Conservation (phyloP, 1,284 basidiomycete species). For the Cryptococcus sp. region DNA sequence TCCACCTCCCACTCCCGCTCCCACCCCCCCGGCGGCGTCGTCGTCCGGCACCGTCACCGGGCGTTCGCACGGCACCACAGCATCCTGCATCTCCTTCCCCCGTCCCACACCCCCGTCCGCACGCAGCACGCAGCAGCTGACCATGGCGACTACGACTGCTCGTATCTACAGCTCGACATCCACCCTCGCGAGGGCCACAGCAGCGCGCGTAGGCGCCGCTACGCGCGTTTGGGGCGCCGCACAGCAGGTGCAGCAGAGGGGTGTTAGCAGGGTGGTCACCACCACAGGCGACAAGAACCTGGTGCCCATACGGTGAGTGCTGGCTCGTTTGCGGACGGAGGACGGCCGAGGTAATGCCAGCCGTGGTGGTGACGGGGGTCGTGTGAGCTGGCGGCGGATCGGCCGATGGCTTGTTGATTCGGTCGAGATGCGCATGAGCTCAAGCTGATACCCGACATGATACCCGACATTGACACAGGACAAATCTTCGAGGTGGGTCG, state of each 20-base stretch:
- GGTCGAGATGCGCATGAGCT: not conserved
- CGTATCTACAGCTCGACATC: not conserved
- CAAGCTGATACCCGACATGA: not conserved
- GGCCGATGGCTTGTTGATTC: not conserved
- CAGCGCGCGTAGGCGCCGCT: not conserved
- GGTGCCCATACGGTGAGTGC: slow-evolving; percentile 35
- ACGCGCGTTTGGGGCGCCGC: too few species aligned
- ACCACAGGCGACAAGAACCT: slow-evolving; percentile 29
- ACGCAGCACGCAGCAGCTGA: not conserved
- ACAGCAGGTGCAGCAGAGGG: not conserved
- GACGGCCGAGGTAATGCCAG: not conserved
- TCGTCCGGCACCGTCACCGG: not conserved
- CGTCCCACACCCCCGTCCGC: too few species aligned
- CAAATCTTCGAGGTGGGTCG: slow-evolving; percentile 29
- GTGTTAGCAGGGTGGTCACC: slow-evolving; percentile 12
- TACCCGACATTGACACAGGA: slow-evolving; percentile 15
- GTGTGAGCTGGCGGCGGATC: not conserved
- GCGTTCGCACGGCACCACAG: too few species aligned
- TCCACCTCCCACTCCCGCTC: too few species aligned
- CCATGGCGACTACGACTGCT: not conserved
- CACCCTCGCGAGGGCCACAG: not conserved
- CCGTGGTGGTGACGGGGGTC: not conserved
- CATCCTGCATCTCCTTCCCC: not conserved
- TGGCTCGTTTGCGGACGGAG: not conserved
- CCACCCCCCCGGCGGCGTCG: not conserved